phyloP scores from a whole-genome alignment of 805 yeast genomes.

The Kodamaea jinghongensis region DNA sequence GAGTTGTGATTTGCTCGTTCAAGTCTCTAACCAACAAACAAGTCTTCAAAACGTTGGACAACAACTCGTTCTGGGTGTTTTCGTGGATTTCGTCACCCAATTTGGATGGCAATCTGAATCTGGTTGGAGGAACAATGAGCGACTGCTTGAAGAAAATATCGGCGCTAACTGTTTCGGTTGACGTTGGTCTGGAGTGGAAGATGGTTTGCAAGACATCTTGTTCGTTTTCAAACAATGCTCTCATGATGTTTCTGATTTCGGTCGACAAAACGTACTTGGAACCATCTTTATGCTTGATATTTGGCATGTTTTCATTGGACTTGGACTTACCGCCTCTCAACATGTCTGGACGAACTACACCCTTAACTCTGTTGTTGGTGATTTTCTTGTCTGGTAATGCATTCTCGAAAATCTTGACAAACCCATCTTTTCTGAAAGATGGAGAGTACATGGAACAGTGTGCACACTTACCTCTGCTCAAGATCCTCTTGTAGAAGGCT shows the following conservation, averaged over 20 bases:
- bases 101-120: conserved; percentile 95
- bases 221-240: conserved; percentile 74
- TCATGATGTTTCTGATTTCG: conserved; percentile 77
- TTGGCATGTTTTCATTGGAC: conserved; percentile 37
- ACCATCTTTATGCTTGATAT: conserved; percentile 61
- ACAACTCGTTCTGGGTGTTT: conserved; percentile 85
- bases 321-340: conserved; percentile 35
- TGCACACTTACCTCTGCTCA: conserved; percentile 84
- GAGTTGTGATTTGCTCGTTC: conserved; percentile 73
- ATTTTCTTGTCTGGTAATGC: conserved; percentile 79
- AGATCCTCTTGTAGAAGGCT: conserved; percentile 69
- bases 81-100: conserved; percentile 96
- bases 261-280: conserved; percentile 85
- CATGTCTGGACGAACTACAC: conserved; percentile 71
- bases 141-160: conserved; percentile 90
- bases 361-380: conserved; percentile 79
- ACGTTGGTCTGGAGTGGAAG: conserved; percentile 78
- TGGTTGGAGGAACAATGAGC: conserved; percentile 91
- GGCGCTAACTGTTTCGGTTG: conserved; percentile 48
- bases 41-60: conserved; percentile 77
- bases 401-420: conserved; percentile 85
- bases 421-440: conserved; percentile 90
- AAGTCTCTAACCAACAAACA: conserved; percentile 81
- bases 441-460: conserved; percentile 97
- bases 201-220: conserved; percentile 63